Percentiles rank a stretch among this genome's conserved stretches.
Conservation (phyloP, 192 early-diverging fungal species). For the Coemansia sp. region DNA sequence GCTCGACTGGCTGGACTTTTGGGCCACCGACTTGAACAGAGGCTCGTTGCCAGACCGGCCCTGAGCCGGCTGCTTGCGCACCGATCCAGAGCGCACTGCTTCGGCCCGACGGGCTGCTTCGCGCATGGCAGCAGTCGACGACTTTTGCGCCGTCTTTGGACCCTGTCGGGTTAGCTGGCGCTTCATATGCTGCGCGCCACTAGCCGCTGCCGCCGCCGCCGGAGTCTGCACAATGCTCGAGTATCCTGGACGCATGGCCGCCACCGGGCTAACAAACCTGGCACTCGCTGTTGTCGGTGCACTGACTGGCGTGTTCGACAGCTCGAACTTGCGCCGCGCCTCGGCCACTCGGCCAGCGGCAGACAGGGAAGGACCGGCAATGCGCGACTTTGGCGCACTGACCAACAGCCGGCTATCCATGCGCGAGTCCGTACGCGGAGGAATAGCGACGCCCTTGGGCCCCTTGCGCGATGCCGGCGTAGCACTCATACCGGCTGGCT, state of each 20-base stretch:
- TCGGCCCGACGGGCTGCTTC: slow-evolving; percentile 32
- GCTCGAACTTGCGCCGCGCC: slow-evolving; percentile 32
- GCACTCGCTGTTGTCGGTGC: background rate
- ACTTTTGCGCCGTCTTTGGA: slow-evolving; percentile 15
- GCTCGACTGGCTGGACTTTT: slow-evolving; percentile 5
- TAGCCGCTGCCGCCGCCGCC: background rate
- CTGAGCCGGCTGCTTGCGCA: background rate
- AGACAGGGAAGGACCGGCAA: background rate
- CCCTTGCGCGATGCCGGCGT: no score
- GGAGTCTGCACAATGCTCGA: slow-evolving; percentile 19
- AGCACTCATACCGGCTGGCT: no score
- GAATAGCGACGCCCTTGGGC: no score
- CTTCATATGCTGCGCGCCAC: background rate
- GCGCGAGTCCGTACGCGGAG: slow-evolving; percentile 26
- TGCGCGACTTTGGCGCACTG: background rate
- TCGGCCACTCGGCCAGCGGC: slow-evolving; percentile 26
- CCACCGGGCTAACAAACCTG: slow-evolving; percentile 28
- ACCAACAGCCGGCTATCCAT: background rate
- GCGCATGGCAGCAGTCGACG: slow-evolving; percentile 38
- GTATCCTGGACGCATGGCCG: slow-evolving; percentile 39
- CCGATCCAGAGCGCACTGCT: slow-evolving; percentile 6
- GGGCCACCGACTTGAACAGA: slow-evolving; percentile 26
- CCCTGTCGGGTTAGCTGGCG: background rate
- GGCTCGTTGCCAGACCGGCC: slow-evolving; percentile 15
- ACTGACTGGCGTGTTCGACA: background rate